A percentile compares a stretch with the other conserved stretches of the same genome.
These are phyloP conservation scores for Umbelopsis isabellina DNA, from an alignment of 192 early-diverging fungal genomes.

Conservation along the genomic window DNA sequence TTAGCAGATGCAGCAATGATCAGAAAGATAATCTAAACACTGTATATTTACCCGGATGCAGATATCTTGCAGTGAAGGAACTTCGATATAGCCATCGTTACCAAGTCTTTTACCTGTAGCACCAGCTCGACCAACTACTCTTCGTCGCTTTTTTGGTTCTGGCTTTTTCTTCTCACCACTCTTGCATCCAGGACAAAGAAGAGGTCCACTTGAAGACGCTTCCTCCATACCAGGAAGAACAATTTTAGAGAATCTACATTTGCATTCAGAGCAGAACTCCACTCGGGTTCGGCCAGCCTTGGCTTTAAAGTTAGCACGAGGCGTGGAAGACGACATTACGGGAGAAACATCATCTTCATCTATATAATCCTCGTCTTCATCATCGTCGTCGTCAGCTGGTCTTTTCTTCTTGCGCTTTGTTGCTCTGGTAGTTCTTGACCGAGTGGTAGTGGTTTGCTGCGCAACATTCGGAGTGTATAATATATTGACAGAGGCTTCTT, in stretches of 20 bases:
- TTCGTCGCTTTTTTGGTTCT: constrained; percentile 14
- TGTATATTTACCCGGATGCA: constrained; percentile 55
- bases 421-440: background rate
- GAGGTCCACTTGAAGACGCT: constrained; percentile 34
- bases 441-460: background rate
- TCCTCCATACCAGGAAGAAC: constrained; percentile 40
- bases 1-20: background rate
- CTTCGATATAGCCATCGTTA: constrained; percentile 54
- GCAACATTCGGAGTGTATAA: constrained; percentile 5
- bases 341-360: constrained; percentile 23
- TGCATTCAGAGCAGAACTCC: constrained; percentile 50
- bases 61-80: constrained; percentile 64
- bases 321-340: constrained; percentile 25
- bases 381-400: constrained; percentile 22
- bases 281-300: constrained; percentile 36
- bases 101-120: constrained; percentile 41
- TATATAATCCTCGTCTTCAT: constrained; percentile 33
- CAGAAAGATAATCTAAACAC: background rate
- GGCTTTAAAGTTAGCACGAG: constrained; percentile 31
- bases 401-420: constrained; percentile 36
- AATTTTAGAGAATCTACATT: constrained; percentile 41
- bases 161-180: constrained; percentile 1
- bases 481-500: background rate
- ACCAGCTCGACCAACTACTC: constrained; percentile 1
- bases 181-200: constrained; percentile 21